Evolutionary conservation across 2,329 filamentous ascomycete genomes (phyloP).

Genomic region (Hypoxylon sp.): DNA sequence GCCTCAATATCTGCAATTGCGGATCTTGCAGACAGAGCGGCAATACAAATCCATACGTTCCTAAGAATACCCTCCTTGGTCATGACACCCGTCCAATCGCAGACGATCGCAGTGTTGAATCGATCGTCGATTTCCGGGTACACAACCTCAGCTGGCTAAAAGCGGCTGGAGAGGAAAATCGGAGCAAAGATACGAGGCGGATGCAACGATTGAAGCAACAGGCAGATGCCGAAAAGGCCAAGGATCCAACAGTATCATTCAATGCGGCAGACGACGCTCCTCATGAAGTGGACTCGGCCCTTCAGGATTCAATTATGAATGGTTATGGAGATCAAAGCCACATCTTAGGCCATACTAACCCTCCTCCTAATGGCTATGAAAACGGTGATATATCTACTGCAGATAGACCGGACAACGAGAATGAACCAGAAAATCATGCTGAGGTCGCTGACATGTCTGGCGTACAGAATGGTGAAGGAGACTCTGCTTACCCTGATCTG

Average conservation of each 20-base stretch:
- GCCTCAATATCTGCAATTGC: conserved; percentile 88
- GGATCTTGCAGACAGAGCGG: conserved; percentile 77
- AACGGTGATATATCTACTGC: conserved; percentile 38
- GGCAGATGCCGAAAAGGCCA: conserved; percentile 71
- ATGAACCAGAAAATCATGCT: conserved; percentile 47
- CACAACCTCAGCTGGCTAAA: conserved; percentile 90
- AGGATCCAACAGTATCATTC: conserved; percentile 56
- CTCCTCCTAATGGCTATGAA: conserved; percentile 31
- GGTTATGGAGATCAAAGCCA: conserved; percentile 57
- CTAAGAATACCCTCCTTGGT: conserved; percentile 88
- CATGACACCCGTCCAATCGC: conserved; percentile 93
- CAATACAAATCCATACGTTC: conserved; percentile 84
- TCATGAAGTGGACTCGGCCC: conserved; percentile 51
- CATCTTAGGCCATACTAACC: conserved; percentile 48
- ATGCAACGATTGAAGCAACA: conserved; percentile 71
- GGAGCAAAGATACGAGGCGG: conserved; percentile 69
- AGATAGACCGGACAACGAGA: conserved; percentile 18
- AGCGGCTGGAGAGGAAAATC: conserved; percentile 69
- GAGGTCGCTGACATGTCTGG: conserved; percentile 54
- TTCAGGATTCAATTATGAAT: conserved; percentile 54
- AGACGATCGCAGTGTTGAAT: conserved; percentile 91
- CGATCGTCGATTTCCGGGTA: conserved; percentile 88
- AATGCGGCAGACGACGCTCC: conserved; percentile 49
- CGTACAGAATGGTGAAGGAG: conserved; percentile 49
- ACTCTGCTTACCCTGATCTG: conserved; percentile 51